These are phyloP conservation scores for Salvia hispanica DNA, from an alignment of 257 asterid species.

Conservation along the genomic window DNA sequence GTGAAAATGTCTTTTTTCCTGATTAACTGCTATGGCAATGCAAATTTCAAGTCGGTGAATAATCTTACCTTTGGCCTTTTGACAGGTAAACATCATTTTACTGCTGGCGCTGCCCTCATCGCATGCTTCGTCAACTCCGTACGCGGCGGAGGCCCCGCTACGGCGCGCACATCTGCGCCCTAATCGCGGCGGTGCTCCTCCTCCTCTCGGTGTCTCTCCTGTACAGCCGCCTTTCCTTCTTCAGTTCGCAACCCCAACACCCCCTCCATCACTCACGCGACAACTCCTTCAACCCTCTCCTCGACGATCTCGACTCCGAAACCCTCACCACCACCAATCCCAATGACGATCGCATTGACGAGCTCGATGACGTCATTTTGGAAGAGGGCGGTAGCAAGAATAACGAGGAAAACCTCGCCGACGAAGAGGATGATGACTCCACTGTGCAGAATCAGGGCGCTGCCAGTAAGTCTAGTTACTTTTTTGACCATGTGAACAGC, in stretches of 20 bases:
- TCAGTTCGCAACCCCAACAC: constrained; percentile 53
- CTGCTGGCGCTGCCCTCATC: constrained; percentile 21
- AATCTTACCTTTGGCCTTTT: constrained; percentile 25
- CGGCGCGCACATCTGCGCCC: constrained; percentile 72
- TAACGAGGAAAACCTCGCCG: constrained; percentile 46
- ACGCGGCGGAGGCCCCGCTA: constrained; percentile 84
- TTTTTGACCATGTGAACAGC: constrained; percentile 60
- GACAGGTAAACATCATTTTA: constrained; percentile 11
- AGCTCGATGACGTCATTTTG: constrained; percentile 64
- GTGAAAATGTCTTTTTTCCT: background rate
- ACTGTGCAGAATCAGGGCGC: constrained; percentile 43
- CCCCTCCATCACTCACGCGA: constrained; percentile 52
- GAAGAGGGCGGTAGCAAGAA: constrained; percentile 40
- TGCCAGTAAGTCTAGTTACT: constrained; percentile 53
- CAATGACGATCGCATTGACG: constrained; percentile 90
- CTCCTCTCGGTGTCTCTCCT: constrained; percentile 83
- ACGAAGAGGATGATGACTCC: constrained; percentile 55
- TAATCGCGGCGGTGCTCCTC: constrained; percentile 70
- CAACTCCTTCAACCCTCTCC: constrained; percentile 61
- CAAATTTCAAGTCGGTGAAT: background rate
- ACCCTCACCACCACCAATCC: constrained; percentile 46
- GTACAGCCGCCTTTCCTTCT: constrained; percentile 78
- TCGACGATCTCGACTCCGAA: constrained; percentile 72
- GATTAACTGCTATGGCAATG: too few species aligned
- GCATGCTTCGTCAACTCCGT: constrained; percentile 67